Evolutionary conservation across 352 stramenopile species (phyloP).

Genomic region (Thraustochytrium sp.): DNA sequence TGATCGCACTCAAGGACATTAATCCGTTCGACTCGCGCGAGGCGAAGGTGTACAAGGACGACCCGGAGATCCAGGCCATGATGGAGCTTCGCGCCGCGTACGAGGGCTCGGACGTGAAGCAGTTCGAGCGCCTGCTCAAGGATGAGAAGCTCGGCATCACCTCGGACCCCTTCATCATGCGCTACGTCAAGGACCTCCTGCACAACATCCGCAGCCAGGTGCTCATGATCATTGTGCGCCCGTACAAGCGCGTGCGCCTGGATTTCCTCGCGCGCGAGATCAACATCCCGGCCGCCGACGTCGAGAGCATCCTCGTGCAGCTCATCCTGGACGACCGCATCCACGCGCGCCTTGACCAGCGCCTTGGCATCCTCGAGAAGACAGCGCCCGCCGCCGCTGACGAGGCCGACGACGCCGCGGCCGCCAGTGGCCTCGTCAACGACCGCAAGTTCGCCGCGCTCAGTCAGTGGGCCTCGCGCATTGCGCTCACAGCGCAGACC

Average conservation of each 20-base stretch:
- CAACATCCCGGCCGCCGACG: constrained; percentile 80
- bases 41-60: constrained; percentile 87
- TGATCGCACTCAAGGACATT: constrained; percentile 80
- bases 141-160: constrained; percentile 78
- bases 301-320: constrained; percentile 81
- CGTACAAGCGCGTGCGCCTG: constrained; percentile 85
- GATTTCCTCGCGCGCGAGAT: constrained; percentile 81
- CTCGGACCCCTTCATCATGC: constrained; percentile 87
- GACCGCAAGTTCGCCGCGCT: no score
- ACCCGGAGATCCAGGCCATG: constrained; percentile 91
- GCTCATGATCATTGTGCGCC: constrained; percentile 82
- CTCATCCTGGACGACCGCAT: constrained; percentile 86
- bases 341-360: constrained; percentile 82
- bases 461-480: no score
- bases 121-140: constrained; percentile 82
- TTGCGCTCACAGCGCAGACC: no score
- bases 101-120: constrained; percentile 86
- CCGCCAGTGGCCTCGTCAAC: no score
- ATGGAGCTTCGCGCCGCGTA: constrained; percentile 88
- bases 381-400: not conserved
- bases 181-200: constrained; percentile 86
- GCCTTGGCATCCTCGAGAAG: constrained; percentile 19
- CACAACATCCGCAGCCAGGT: constrained; percentile 90
- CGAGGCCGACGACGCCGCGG: no score
- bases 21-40: constrained; percentile 86